phyloP scores from a whole-genome alignment of 1,139 yeast species.

The Lodderomyces parapsilosis region DNA sequence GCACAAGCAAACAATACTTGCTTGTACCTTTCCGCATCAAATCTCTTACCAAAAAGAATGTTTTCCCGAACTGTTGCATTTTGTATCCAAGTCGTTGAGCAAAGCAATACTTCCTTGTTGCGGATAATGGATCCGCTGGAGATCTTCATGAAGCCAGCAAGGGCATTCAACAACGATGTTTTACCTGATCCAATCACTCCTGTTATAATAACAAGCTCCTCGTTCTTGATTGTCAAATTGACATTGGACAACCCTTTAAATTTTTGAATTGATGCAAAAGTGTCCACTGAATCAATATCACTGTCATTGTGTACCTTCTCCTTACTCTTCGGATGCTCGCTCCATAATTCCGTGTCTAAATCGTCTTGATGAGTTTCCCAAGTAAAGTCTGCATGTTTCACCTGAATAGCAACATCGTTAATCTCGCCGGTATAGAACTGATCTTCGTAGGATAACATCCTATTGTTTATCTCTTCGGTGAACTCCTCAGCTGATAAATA shows the following conservation, averaged over 20 bases:
- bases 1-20: constrained; percentile 38
- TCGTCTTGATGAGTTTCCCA: constrained; percentile 39
- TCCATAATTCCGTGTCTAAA: constrained; percentile 25
- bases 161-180: constrained; percentile 36
- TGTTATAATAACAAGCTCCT: constrained; percentile 39
- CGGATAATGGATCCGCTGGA: constrained; percentile 28
- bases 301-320: constrained; percentile 4
- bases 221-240: constrained; percentile 25
- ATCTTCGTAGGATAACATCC: constrained; percentile 17
- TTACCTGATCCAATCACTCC: constrained; percentile 45
- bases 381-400: constrained; percentile 30
- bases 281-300: constrained; percentile 6
- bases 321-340: neutral
- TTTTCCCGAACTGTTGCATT: constrained; percentile 45
- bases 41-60: constrained; percentile 37
- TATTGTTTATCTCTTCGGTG: constrained; percentile 22
- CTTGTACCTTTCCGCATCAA: constrained; percentile 28
- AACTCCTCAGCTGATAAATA: constrained; percentile 42
- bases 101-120: constrained; percentile 29
- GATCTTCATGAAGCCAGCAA: constrained; percentile 38
- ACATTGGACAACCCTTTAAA: constrained; percentile 34
- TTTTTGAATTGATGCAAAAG: constrained; percentile 3
- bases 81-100: constrained; percentile 46
- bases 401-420: constrained; percentile 22
- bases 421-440: constrained; percentile 19